Evolutionary conservation across 139 green algal species (phyloP).

Genomic region (Eudorina sp.): DNA sequence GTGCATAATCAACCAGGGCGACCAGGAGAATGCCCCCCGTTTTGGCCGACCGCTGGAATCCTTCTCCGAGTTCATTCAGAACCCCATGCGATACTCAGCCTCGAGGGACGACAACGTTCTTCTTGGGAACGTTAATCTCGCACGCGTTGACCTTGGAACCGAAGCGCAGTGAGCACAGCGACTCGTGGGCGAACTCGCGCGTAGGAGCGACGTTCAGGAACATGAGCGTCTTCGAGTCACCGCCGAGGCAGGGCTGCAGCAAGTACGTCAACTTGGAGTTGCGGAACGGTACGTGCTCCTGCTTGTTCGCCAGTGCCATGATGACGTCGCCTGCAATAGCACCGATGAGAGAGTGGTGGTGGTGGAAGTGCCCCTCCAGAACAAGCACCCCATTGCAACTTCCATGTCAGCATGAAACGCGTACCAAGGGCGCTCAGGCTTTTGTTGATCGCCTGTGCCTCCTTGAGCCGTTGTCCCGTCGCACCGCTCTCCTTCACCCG

Average conservation of each 20-base stretch:
- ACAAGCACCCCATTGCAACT: background rate
- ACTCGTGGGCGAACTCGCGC: conserved; percentile 77
- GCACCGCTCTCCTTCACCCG: conserved; percentile 88
- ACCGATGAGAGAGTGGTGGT: no score
- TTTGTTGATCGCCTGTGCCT: conserved; percentile 97
- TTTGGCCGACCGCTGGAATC: no score
- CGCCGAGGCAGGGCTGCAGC: conserved; percentile 89
- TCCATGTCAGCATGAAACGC: conserved; percentile 9
- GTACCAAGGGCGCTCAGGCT: conserved; percentile 80
- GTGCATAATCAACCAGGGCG: no score
- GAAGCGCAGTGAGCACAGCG: conserved; percentile 92
- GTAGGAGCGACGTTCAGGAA: conserved; percentile 92
- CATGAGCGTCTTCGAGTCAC: conserved; percentile 95
- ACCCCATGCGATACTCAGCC: no score
- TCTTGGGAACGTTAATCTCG: conserved; percentile 70
- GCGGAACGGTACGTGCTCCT: conserved; percentile 93
- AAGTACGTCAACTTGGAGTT: conserved; percentile 96
- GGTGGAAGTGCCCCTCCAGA: no score
- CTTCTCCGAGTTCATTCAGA: no score
- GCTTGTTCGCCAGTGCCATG: conserved; percentile 89
- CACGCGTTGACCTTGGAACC: conserved; percentile 91
- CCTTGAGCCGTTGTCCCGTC: conserved; percentile 84
- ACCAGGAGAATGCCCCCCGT: no score
- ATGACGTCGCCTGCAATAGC: conserved; percentile 93
- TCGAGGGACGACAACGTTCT: conserved; percentile 46